These are phyloP conservation scores for Calocybe indica DNA, from an alignment of 768 basidiomycete genomes.

Conservation along the genomic window DNA sequence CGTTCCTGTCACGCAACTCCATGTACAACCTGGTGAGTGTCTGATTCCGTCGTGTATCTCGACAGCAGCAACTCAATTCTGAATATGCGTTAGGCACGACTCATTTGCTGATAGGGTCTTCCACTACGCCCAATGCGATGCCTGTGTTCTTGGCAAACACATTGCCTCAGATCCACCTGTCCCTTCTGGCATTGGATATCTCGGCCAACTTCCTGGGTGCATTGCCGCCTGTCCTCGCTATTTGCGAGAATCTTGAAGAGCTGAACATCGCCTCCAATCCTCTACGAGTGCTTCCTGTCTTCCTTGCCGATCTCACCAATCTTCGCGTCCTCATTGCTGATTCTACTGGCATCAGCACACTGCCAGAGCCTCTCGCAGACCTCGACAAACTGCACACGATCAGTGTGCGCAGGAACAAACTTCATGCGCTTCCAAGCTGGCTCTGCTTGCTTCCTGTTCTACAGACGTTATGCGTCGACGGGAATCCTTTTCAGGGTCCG, in stretches of 20 bases:
- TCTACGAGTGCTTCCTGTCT: slow-evolving; percentile 85
- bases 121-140: slow-evolving; percentile 69
- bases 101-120: slow-evolving; percentile 86
- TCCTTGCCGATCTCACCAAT: slow-evolving; percentile 68
- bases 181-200: slow-evolving; percentile 90
- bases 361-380: slow-evolving; percentile 69
- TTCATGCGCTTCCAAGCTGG: slow-evolving; percentile 92
- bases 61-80: slow-evolving; percentile 6
- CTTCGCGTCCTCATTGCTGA: slow-evolving; percentile 93
- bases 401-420: slow-evolving; percentile 83
- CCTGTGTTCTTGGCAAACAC: slow-evolving; percentile 65
- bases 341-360: slow-evolving; percentile 69
- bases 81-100: slow-evolving; percentile 65
- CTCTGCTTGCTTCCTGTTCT: slow-evolving; percentile 80
- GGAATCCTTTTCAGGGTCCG: slow-evolving; percentile 92
- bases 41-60: neutral
- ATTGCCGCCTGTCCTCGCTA: slow-evolving; percentile 77
- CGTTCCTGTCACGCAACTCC: slow-evolving; percentile 52
- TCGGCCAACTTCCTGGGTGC: slow-evolving; percentile 82
- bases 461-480: slow-evolving; percentile 87
- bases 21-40: slow-evolving; percentile 66
- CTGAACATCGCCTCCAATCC: slow-evolving; percentile 91
- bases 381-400: slow-evolving; percentile 84
- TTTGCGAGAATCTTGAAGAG: slow-evolving; percentile 83
- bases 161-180: slow-evolving; percentile 67